Base-by-base conservation (phyloP, 495 filamentous ascomycete genomes). In the Daldinia concentrica region DNA sequence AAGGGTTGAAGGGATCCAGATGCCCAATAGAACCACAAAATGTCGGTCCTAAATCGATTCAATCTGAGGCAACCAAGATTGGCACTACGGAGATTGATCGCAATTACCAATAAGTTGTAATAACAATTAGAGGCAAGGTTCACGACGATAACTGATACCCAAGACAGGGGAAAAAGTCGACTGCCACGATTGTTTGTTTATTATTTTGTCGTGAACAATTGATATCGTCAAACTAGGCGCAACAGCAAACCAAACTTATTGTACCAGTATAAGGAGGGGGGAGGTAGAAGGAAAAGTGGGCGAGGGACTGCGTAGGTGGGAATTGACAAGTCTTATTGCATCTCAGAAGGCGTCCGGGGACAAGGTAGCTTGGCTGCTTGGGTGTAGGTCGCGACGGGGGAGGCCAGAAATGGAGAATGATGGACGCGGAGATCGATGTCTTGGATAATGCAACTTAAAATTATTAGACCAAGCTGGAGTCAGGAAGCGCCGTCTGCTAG, bases 301-400 rank as follows among this genome's bases (percentile, higher is more conserved):
- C 57, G 68, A 74, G 64, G 57, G 52, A 62, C 51, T 66, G 66
- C 58, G 59, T 34, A 37, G 50, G 64, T 58, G 76, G 76, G 74
- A 71, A 68, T 72, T 58, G 68, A 43, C 43, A 70, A 71, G 71
- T 78, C 76, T 78, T 78, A 78, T 78, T 77, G 75, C 73, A 60
- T 66, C 66, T 60, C 36, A 62, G 36, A 36, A 58, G 68, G 63
- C 72, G 66, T 54, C 43, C 43, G 43, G 43, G 43, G 43, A 48
- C 19, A 48, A 48, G 19, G 43, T 24, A 48, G 19, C 41, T 45
- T 45, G 41, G n/a, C 4, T 2, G 26, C 26, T 27, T 27, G 17
- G 57, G 27, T 62, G 55, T 58, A 70, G 74, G 74, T 74, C 72
- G 74, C 74, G 74, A 66, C 68, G 59, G 50, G 56, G 32, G 70